Percentiles rank a stretch among this genome's conserved stretches.
Conservation (phyloP, 2,329 filamentous ascomycete genomes). For the Pyrenochaeta sp. region DNA sequence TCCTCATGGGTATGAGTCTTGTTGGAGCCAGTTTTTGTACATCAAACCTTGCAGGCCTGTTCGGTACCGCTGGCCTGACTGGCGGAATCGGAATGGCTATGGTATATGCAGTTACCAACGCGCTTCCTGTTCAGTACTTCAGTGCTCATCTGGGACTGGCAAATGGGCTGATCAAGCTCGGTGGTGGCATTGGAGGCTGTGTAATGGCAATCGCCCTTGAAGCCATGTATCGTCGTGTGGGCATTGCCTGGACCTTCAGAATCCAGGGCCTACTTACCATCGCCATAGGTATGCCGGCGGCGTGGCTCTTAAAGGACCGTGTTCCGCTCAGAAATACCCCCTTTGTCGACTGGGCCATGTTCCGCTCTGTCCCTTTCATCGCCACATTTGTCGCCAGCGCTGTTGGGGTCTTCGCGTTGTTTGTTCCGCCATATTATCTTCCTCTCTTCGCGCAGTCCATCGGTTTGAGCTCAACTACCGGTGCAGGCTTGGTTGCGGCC, state of each 20-base stretch:
- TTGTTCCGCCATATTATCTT: constrained; percentile 40
- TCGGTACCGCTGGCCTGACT: constrained; percentile 58
- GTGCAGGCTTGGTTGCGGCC: constrained; percentile 33
- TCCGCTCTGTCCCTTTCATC: constrained; percentile 28
- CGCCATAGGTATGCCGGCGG: constrained; percentile 33
- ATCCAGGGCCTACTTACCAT: constrained; percentile 35
- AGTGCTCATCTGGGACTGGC: constrained; percentile 37
- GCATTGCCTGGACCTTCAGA: constrained; percentile 41
- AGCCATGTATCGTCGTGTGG: constrained; percentile 31
- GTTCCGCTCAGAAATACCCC: constrained; percentile 25
- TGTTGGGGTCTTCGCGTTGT: constrained; percentile 36
- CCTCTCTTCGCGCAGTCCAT: constrained; percentile 38
- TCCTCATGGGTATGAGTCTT: constrained; percentile 59
- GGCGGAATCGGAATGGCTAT: constrained; percentile 53
- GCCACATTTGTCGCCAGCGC: constrained; percentile 33
- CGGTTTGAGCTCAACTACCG: constrained; percentile 31
- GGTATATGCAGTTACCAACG: constrained; percentile 33
- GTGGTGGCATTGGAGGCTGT: constrained; percentile 35
- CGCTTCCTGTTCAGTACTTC: constrained; percentile 38
- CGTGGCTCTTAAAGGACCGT: constrained; percentile 35
- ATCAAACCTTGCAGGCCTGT: constrained; percentile 56
- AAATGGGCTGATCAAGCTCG: constrained; percentile 40
- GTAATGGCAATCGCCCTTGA: constrained; percentile 37
- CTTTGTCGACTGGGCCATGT: constrained; percentile 36
- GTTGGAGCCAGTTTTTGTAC: constrained; percentile 58